Percentiles rank a stretch among this genome's conserved stretches.
phyloP scores from a whole-genome alignment of 106 monocot species.

The Acorus gramineus region DNA sequence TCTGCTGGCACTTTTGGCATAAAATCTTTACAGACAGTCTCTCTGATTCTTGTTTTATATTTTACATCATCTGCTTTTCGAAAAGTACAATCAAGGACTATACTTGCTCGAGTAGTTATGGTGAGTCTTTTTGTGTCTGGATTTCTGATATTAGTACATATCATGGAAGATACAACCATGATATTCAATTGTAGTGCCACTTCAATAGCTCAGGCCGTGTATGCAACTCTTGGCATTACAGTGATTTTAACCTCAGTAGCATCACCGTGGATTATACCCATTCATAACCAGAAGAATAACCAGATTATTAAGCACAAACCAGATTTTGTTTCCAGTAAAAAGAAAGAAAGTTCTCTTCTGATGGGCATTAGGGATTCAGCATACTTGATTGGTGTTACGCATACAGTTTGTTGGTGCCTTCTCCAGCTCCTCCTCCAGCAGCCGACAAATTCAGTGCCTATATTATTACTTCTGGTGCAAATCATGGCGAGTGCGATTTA shows the following conservation, averaged over 20 bases:
- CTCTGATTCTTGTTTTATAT: conserved; percentile 35
- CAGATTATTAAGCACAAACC: not conserved
- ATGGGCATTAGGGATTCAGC: conserved; percentile 23
- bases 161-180: conserved; percentile 15
- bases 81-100: conserved; percentile 19
- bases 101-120: conserved; percentile 17
- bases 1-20: conserved; percentile 31
- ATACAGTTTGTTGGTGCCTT: conserved; percentile 68
- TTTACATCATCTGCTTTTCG: conserved; percentile 25
- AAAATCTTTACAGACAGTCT: conserved; percentile 40
- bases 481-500: conserved; percentile 32
- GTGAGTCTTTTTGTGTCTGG: conserved; percentile 29
- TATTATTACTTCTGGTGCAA: conserved; percentile 61
- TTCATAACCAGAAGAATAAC: conserved; percentile 4
- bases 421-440: conserved; percentile 82
- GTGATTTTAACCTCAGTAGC: conserved; percentile 22
- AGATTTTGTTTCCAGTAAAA: conserved; percentile 6
- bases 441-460: conserved; percentile 62
- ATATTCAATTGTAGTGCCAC: conserved; percentile 15
- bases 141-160: conserved; percentile 44
- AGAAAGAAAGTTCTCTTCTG: conserved; percentile 7
- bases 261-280: conserved; percentile 51
- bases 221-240: conserved; percentile 22
- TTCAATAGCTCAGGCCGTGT: conserved; percentile 42
- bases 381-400: conserved; percentile 48